Base-by-base conservation (phyloP, 2,329 filamentous ascomycete genomes). In the Colletotrichum siamense region DNA sequence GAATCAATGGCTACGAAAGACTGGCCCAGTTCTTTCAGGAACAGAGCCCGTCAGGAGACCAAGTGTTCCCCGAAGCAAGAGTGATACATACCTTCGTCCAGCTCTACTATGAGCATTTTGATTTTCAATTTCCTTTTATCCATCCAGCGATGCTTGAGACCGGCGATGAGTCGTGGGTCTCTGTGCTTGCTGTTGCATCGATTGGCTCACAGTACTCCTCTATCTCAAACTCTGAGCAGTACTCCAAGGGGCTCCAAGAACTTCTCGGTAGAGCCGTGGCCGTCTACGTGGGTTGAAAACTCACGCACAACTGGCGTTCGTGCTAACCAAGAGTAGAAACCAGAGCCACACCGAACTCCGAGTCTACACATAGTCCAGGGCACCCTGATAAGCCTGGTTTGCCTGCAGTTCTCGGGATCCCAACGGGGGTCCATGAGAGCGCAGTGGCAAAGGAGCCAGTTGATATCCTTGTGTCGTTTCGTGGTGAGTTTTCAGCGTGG, bases 41-140 rank as follows among this genome's bases (percentile, higher is more conserved):
- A 2, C 61, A 63, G 32, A 3, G 0, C 0, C 16, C 18, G n/a
- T 4, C 61, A 0, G 28, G 4, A 6, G 10, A 7, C 6, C n/a
- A 34, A 10, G 28, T 8, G 13, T 63, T 39, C 6, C 61, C 61
- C 9, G 61, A 36, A 13, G 16, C 28, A 1, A 63, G n/a, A n/a
- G 61, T 63, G 8, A 36, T 63, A 0, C 12, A 10, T 2, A 63
- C 32, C 0, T 63, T 63, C 22, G 61, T 63, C 7, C 61, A 63
- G 1, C 61, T 63, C 30, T 63, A 63, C 22, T 63, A 63, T n/a
- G 61, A 63, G 61, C 13, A 63, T 9, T 63, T 63, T 24, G 61
- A 63, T 3, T 10, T 32, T 4, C 30, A 63, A 3, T 63, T 34
- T 0, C 61, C 61, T 13, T 63, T 18, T 0, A 39, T 63, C 2